phyloP scores from a whole-genome alignment of 2,329 filamentous ascomycete genomes.

The Oidium heveae region DNA sequence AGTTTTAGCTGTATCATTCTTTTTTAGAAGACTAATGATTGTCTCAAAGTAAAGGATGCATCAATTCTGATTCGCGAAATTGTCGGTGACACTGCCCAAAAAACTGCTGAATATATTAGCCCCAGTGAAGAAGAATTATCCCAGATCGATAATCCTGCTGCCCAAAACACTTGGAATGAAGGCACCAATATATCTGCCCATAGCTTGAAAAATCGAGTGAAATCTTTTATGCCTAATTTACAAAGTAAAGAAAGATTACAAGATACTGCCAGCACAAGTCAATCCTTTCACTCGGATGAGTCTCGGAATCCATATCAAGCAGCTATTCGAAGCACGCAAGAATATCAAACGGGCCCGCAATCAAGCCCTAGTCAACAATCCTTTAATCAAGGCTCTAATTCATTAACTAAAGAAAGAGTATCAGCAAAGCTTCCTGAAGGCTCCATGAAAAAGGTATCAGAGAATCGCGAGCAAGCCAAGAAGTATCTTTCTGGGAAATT shows the following conservation, averaged over 20 bases:
- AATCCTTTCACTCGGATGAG: conserved; percentile 28
- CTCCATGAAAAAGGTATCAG: conserved; percentile 26
- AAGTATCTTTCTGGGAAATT: conserved; percentile 71
- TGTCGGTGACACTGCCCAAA: conserved; percentile 66
- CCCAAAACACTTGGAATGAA: conserved; percentile 87
- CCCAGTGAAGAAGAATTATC: conserved; percentile 53
- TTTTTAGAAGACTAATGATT: neutral
- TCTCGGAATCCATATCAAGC: conserved; percentile 29
- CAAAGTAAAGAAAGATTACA: conserved; percentile 14
- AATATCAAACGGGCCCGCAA: conserved; percentile 18
- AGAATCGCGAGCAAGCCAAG: conserved; percentile 29
- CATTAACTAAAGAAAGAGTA: conserved; percentile 27
- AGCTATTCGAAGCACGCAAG: conserved; percentile 20
- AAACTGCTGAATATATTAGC: conserved; percentile 48
- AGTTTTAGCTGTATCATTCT: neutral
- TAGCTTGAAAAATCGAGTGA: conserved; percentile 41
- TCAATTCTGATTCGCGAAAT: conserved; percentile 67
- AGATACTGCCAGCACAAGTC: conserved; percentile 29
- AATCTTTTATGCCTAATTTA: conserved; percentile 17
- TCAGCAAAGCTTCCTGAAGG: conserved; percentile 37
- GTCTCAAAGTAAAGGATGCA: conserved; percentile 41
- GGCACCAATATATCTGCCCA: conserved; percentile 50
- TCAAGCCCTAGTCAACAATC: conserved; percentile 26
- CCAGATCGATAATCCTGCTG: conserved; percentile 61
- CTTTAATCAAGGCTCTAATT: conserved; percentile 16